Base-by-base conservation (phyloP, 1,139 yeast genomes). In the Yamadazyma triangularis region DNA sequence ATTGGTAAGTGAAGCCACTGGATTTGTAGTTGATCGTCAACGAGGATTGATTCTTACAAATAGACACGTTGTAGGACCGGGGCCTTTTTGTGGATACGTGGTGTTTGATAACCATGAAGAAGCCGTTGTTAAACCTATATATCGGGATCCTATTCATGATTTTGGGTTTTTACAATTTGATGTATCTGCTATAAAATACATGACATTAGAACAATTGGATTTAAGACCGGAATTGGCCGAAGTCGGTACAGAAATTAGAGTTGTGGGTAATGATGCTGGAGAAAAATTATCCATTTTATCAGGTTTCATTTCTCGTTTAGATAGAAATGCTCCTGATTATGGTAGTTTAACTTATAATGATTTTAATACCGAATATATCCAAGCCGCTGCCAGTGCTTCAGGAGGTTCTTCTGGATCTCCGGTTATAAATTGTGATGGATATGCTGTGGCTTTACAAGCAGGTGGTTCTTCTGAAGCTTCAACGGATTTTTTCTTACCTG, bases 351-450 rank as follows among this genome's bases (percentile, higher is more conserved):
- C 93, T n/a, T 89, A 88, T 54, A 87, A 85, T 51, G 97, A 89
- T 62, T 89, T 88, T 70, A 89, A 89, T 54, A 89, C 96, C 1
- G 96, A 87, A 56, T 89, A 89, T 58, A 87, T 88, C 38, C 96
- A 89, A 58, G 97, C 96, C 1, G 96, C 96, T 11, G 96, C 96
- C 1, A 76, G 89, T 43, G 95, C 96, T 0, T 82, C 95, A 8
- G 96, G 96, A 24, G 96, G 96, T 1, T 87, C 96, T 2, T 81
- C 94, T 31, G 97, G 97, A 4, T 87, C 96, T 2, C 96, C 97
- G 0, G 97, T 89, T 14, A 94, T 89, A 7, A 77, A 87, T 53
- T 79, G 83, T 32, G 83, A 85, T 46, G 96, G 96, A 1, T 64
- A 76, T 47, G 96, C 89, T 0, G 86, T 89, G 18, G 96, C 96